A percentile compares a stretch with the other conserved stretches of the same genome.
Evolutionary conservation across 176 grass and related monocot genomes (phyloP).

Genomic region (Oryza longistaminata): DNA sequence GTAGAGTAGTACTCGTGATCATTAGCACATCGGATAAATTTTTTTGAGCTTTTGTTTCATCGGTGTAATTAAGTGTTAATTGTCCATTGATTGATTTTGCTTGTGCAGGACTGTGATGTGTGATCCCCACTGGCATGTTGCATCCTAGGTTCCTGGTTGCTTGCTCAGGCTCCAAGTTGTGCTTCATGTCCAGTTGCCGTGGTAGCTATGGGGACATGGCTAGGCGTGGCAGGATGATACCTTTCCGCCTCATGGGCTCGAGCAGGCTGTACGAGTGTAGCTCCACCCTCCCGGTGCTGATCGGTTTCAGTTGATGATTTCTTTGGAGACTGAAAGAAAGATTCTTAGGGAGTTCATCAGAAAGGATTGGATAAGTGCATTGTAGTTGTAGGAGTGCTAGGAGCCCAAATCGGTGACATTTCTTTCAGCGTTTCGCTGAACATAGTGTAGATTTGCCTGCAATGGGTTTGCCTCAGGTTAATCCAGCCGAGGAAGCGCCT

Average conservation of each 20-base stretch:
- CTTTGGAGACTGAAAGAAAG: neutral
- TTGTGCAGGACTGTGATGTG: conserved; percentile 41
- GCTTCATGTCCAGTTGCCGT: conserved; percentile 33
- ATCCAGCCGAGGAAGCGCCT: conserved; percentile 44
- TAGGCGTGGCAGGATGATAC: conserved; percentile 28
- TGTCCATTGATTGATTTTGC: conserved; percentile 12
- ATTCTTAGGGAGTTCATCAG: conserved; percentile 17
- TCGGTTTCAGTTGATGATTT: conserved; percentile 28
- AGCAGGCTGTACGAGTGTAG: neutral
- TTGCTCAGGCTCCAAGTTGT: conserved; percentile 46
- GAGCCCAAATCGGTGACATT: conserved; percentile 3
- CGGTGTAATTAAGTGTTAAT: neutral
- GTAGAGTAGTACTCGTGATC: neutral
- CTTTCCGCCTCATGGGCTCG: conserved; percentile 34
- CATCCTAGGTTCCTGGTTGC: conserved; percentile 49
- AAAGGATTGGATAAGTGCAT: conserved; percentile 16
- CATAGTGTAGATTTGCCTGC: conserved; percentile 17
- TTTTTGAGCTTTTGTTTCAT: neutral
- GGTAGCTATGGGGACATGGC: conserved; percentile 29
- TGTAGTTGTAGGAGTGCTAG: conserved; percentile 14
- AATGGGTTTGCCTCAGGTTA: conserved; percentile 88
- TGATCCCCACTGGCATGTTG: conserved; percentile 37
- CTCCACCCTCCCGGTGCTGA: conserved; percentile 20
- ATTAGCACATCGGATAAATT: neutral
- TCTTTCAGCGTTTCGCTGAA: neutral